Conservation (phyloP, 2,329 filamentous ascomycete species). For the Epichloe sylvatica region DNA sequence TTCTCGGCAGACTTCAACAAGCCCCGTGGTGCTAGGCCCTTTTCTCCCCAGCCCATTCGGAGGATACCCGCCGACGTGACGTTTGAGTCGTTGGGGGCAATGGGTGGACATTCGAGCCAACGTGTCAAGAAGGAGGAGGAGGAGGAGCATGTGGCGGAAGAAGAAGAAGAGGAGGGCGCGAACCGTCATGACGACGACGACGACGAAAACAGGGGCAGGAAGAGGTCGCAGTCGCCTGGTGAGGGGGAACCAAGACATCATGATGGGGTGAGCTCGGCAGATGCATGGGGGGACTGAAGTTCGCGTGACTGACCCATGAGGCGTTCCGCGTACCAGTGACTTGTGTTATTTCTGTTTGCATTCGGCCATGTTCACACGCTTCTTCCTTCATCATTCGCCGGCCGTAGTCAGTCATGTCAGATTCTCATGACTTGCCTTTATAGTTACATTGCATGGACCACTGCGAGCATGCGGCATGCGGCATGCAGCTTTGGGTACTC, state of each 20-base stretch:
- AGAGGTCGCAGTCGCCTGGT: neutral
- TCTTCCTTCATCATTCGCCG: neutral
- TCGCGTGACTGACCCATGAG: neutral
- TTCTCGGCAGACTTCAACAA: conserved; percentile 40
- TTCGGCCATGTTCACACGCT: no score
- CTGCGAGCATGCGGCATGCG: no score
- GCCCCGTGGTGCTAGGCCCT: conserved; percentile 40
- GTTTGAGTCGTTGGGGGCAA: conserved; percentile 23
- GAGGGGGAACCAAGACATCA: neutral
- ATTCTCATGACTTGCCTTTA: neutral
- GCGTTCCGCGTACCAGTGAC: no score
- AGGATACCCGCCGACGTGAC: conserved; percentile 27
- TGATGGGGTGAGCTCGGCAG: neutral
- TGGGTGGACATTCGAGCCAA: conserved; percentile 6
- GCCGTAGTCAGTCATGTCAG: neutral
- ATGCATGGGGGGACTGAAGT: neutral
- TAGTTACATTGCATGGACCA: neutral
- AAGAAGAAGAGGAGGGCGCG: neutral
- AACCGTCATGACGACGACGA: neutral
- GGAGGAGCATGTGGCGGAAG: conserved; percentile 3
- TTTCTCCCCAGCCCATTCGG: conserved; percentile 42
- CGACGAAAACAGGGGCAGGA: neutral
- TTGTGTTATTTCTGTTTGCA: no score
- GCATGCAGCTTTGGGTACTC: neutral
- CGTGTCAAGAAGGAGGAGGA: neutral